These are phyloP conservation scores for Lignosus rhinocerotis DNA, from an alignment of 1,284 basidiomycete species.

Conservation along the genomic window DNA sequence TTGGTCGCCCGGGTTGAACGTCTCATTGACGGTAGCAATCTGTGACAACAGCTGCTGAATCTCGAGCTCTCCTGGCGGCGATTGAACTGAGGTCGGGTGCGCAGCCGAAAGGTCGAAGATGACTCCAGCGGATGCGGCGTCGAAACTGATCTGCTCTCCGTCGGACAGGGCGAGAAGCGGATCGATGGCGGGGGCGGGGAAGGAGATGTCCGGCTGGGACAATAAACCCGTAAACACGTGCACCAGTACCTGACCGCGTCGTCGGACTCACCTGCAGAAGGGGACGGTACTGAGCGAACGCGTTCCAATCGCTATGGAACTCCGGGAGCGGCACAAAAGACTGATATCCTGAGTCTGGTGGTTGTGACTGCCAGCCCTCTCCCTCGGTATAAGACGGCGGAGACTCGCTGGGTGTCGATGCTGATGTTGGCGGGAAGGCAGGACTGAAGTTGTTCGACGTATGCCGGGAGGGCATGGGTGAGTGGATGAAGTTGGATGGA, in stretches of 20 bases:
- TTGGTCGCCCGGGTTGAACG: conserved; percentile 4
- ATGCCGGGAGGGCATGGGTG: not conserved
- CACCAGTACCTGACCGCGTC: not conserved
- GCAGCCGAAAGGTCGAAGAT: conserved; percentile 7
- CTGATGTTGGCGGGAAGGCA: not conserved
- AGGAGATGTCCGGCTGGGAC: conserved; percentile 1
- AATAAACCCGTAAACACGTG: not conserved
- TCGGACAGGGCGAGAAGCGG: not conserved
- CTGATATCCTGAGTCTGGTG: not conserved
- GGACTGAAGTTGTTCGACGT: conserved; percentile 1
- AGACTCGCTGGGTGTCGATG: conserved; percentile 8
- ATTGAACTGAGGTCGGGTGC: not conserved
- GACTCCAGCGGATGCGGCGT: not conserved
- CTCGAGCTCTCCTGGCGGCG: conserved; percentile 12
- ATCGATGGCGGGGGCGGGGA: not conserved
- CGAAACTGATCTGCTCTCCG: not conserved
- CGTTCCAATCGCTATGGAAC: conserved; percentile 1
- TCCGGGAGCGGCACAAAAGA: conserved; percentile 2
- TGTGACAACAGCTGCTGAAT: conserved; percentile 3
- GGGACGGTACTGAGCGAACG: not conserved
- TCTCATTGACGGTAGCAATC: not conserved
- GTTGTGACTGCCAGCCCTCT: conserved; percentile 4
- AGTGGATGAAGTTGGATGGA: conserved; percentile 3
- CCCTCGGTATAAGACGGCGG: conserved; percentile 17
- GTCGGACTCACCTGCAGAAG: conserved; percentile 2